Base-by-base conservation (phyloP, 805 yeast species). In the Saccharomycodes ludwigii region DNA sequence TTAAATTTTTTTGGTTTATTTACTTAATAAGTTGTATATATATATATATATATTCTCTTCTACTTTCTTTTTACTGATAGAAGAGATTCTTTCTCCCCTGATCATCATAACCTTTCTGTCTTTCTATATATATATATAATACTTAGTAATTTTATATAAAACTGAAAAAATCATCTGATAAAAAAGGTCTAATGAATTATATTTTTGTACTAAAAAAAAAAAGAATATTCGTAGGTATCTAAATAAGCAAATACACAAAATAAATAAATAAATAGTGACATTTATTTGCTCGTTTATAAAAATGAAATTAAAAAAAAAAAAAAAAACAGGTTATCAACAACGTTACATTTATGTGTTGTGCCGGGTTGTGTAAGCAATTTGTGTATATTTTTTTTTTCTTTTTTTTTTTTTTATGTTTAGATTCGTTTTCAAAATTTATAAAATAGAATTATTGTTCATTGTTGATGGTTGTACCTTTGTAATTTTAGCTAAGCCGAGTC, bases 11-110 rank as follows among this genome's bases (percentile, higher is more conserved):
- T n/a, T n/a, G n/a, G n/a, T n/a, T n/a, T n/a, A n/a, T n/a, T n/a
- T n/a, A n/a, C n/a, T n/a, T n/a, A n/a, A n/a, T n/a, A n/a, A n/a
- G n/a, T n/a, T n/a, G n/a, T n/a, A n/a, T n/a, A n/a, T n/a, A n/a
- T n/a, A n/a, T n/a, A n/a, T n/a, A n/a, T n/a, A n/a, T n/a, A n/a
- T n/a, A n/a, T n/a, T n/a, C n/a, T n/a, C n/a, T n/a, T n/a, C n/a
- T n/a, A n/a, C n/a, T n/a, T n/a, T n/a, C n/a, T n/a, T 30, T 30
- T 30, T 34, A 16, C 26, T 34, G 13, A 30, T 10, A 6, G 33
- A 31, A 18, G 31, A 27, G 13, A 12, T 24, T 19, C 28, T 23
- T 14, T 18, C 24, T 17, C 13, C 14, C 14, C 12, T 20, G 19
- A 5, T 24, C 15, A 3, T 23, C 24, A 24, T 15, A 30, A 30